phyloP scores from a whole-genome alignment of 768 basidiomycete species.

The Podaxis pistillaris region DNA sequence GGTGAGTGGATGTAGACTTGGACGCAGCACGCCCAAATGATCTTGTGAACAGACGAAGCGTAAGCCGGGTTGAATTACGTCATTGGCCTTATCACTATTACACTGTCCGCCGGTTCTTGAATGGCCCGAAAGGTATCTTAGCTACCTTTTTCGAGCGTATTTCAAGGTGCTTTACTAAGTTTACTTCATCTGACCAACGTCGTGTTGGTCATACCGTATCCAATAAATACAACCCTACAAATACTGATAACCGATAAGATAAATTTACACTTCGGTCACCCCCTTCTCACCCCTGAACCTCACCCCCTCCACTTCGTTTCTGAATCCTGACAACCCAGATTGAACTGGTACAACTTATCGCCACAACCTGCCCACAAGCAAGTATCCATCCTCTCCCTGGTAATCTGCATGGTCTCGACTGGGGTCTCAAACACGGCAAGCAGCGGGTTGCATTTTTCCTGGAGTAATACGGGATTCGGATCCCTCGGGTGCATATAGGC shows the following conservation, averaged over 20 bases:
- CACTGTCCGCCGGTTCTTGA: too few species aligned
- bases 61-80: background rate
- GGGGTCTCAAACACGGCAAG: constrained; percentile 31
- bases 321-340: constrained; percentile 39
- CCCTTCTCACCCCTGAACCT: background rate
- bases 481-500: too few species aligned
- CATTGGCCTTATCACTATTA: background rate
- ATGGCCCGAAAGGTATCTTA: background rate
- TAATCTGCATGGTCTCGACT: constrained; percentile 49
- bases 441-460: constrained; percentile 29
- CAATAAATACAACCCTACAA: background rate
- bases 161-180: background rate
- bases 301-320: background rate
- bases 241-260: background rate
- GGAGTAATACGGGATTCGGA: background rate
- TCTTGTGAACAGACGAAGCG: background rate
- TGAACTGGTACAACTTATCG: constrained; percentile 43
- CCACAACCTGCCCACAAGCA: constrained; percentile 56
- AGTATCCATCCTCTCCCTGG: constrained; percentile 35
- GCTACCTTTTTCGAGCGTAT: background rate
- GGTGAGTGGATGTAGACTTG: background rate
- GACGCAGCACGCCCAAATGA: background rate
- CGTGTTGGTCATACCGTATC: background rate
- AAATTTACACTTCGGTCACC: background rate
- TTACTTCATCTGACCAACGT: background rate